phyloP scores from a whole-genome alignment of 192 early-diverging fungal genomes.

The Kickxella alabastrina region DNA sequence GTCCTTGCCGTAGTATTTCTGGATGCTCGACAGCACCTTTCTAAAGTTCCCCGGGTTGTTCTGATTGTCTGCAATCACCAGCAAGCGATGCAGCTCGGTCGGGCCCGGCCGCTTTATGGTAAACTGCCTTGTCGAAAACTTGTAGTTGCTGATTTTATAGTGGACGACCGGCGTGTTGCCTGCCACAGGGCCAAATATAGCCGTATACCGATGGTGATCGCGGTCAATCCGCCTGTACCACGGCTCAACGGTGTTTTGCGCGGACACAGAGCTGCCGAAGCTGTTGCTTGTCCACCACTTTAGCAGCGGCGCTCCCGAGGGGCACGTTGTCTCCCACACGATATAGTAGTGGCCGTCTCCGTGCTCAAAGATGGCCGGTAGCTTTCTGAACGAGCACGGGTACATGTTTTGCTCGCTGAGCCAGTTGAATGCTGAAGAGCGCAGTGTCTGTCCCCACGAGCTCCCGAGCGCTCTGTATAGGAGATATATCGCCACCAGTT shows the following conservation, averaged over 20 bases:
- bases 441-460: constrained; percentile 15
- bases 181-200: constrained; percentile 33
- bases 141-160: constrained; percentile 23
- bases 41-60: constrained; percentile 29
- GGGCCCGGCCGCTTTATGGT: constrained; percentile 13
- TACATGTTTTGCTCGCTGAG: constrained; percentile 18
- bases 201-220: constrained; percentile 34
- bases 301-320: constrained; percentile 9
- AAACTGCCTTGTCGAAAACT: constrained; percentile 13
- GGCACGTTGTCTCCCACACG: constrained; percentile 47
- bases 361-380: constrained; percentile 39
- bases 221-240: constrained; percentile 22
- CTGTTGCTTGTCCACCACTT: constrained; percentile 34
- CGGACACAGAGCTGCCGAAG: background rate
- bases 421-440: constrained; percentile 14
- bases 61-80: constrained; percentile 48
- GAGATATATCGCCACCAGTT: constrained; percentile 3
- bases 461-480: constrained; percentile 8
- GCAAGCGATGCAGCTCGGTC: constrained; percentile 5
- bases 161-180: constrained; percentile 10
- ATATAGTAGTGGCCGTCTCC: constrained; percentile 41
- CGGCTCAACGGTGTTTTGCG: constrained; percentile 17
- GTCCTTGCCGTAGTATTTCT: constrained; percentile 6
- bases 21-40: constrained; percentile 9
- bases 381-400: constrained; percentile 30